Conservation (phyloP, 2,329 filamentous ascomycete species). For the Ophiocordyceps unilateralis region DNA sequence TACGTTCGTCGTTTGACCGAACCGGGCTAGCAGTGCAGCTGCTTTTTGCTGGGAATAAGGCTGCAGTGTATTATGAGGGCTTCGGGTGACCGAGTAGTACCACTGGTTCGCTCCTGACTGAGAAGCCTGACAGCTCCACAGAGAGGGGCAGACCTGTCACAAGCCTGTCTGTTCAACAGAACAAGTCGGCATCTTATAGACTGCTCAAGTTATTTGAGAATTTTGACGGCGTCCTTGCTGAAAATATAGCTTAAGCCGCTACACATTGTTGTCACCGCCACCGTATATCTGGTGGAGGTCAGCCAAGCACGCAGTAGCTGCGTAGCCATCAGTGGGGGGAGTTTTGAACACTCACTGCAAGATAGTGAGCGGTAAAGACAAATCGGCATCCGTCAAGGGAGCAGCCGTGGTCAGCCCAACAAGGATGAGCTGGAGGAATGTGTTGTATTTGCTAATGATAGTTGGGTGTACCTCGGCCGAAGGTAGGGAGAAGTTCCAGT, state of each 20-base stretch:
- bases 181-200: neutral
- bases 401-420: conserved; percentile 72
- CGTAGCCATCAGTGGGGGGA: neutral
- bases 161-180: neutral
- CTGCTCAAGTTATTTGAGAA: conserved; percentile 30
- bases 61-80: neutral
- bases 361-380: conserved; percentile 35
- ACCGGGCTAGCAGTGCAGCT: neutral
- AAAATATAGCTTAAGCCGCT: conserved; percentile 86
- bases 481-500: conserved; percentile 94
- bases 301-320: neutral
- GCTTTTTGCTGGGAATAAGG: neutral
- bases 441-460: conserved; percentile 81
- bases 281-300: conserved; percentile 45
- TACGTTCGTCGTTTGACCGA: conserved; percentile 30
- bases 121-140: neutral
- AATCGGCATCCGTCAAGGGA: conserved; percentile 50
- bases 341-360: conserved; percentile 41
- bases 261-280: conserved; percentile 82
- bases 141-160: neutral
- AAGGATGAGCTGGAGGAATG: conserved; percentile 72
- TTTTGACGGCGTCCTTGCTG: conserved; percentile 81
- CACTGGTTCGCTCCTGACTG: neutral
- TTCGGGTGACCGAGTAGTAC: neutral
- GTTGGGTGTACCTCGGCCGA: conserved; percentile 73